Conservation (phyloP, 192 early-diverging fungal genomes). For the Spizellomyces punctatus region DNA sequence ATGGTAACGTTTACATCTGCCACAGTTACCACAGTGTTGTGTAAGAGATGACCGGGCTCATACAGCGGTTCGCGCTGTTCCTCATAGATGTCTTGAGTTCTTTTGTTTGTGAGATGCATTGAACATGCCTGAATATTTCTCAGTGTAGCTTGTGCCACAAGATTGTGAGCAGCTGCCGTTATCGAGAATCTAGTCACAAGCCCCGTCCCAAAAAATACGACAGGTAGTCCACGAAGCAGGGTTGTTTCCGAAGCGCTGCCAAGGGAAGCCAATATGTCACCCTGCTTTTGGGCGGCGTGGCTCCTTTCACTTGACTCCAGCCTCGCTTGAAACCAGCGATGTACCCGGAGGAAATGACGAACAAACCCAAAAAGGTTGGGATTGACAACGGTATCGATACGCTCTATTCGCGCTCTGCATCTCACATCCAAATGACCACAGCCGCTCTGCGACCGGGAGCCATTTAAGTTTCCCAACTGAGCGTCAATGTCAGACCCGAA, state of each 20-base stretch:
- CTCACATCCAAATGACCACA: constrained; percentile 14
- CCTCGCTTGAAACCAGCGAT: constrained; percentile 31
- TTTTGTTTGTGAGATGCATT: too few relatives aligned
- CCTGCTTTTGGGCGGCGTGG: neutral
- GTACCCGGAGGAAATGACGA: constrained; percentile 39
- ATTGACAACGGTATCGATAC: constrained; percentile 28
- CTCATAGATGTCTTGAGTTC: too few relatives aligned
- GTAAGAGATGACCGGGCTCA: neutral
- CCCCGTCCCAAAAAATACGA: constrained; percentile 16
- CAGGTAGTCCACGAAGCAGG: neutral
- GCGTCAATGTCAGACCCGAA: neutral
- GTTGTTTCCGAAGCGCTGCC: too few relatives aligned
- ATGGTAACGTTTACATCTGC: constrained; percentile 14
- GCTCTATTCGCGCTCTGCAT: constrained; percentile 4
- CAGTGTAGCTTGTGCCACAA: constrained; percentile 21
- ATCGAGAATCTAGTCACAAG: neutral
- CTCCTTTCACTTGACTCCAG: constrained; percentile 5
- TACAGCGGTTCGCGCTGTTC: neutral
- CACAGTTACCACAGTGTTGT: constrained; percentile 12
- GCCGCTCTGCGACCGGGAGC: too few relatives aligned
- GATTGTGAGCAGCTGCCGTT: constrained; percentile 28
- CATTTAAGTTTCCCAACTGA: too few relatives aligned
- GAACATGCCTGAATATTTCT: constrained; percentile 2
- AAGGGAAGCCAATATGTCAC: neutral
- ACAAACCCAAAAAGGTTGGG: constrained; percentile 49